Conservation (phyloP, 2,329 filamentous ascomycete genomes). For the Phialocephala sp. region DNA sequence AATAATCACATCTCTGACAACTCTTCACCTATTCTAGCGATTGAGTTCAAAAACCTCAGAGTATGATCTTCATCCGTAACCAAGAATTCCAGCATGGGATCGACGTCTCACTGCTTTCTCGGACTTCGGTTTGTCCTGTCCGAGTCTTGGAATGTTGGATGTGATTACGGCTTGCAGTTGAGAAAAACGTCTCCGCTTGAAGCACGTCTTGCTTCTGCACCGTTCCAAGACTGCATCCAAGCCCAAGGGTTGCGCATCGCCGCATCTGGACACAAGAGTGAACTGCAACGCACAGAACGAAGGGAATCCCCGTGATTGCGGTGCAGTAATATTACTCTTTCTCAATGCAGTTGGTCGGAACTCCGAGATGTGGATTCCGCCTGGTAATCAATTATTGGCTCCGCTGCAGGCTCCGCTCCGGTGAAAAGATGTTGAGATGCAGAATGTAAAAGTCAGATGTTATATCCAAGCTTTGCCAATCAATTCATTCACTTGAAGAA, state of each 20-base stretch:
- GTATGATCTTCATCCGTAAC: background rate
- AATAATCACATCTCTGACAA: too few species aligned
- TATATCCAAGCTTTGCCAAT: background rate
- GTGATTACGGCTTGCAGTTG: background rate
- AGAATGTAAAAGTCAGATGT: background rate
- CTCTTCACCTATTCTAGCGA: background rate
- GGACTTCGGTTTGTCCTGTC: background rate
- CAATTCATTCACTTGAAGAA: background rate
- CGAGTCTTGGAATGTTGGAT: background rate
- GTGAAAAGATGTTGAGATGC: background rate
- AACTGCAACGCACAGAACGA: background rate
- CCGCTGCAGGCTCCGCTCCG: background rate
- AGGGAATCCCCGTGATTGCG: background rate
- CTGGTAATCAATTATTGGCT: background rate
- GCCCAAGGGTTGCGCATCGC: background rate
- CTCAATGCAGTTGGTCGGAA: background rate
- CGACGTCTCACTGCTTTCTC: background rate
- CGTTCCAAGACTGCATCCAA: background rate
- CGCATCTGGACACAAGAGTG: background rate
- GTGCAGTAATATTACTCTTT: background rate
- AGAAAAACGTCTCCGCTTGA: background rate
- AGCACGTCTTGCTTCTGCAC: background rate
- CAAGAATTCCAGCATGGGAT: background rate
- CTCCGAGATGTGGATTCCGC: conserved; percentile 2
- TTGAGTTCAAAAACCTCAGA: background rate